These are phyloP conservation scores for Umbelopsis sp. DNA, from an alignment of 192 early-diverging fungal species.

Conservation along the genomic window DNA sequence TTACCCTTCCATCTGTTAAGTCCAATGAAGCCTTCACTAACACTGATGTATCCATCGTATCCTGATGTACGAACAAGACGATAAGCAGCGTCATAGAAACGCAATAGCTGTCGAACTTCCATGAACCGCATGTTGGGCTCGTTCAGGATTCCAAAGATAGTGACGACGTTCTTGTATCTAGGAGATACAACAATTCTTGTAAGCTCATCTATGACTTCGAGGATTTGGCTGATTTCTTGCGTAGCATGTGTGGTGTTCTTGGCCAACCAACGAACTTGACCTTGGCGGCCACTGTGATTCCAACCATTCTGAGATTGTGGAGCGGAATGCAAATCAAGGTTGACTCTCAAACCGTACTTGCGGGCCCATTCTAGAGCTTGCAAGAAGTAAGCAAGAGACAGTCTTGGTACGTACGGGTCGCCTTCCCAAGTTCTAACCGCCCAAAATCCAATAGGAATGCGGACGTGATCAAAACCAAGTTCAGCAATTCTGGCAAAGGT, in stretches of 20 bases:
- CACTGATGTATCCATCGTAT: constrained; percentile 22
- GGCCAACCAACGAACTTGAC: constrained; percentile 39
- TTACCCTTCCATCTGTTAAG: constrained; percentile 32
- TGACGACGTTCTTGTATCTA: constrained; percentile 39
- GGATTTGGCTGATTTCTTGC: constrained; percentile 49
- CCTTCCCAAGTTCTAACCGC: constrained; percentile 50
- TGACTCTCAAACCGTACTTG: constrained; percentile 60
- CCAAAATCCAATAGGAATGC: constrained; percentile 72
- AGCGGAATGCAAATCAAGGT: constrained; percentile 62
- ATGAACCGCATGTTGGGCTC: constrained; percentile 42
- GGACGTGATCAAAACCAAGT: constrained; percentile 61
- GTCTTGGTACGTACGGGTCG: constrained; percentile 63
- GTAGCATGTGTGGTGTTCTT: constrained; percentile 37
- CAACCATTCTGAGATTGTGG: constrained; percentile 77
- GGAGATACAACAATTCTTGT: constrained; percentile 48
- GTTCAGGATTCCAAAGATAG: constrained; percentile 47
- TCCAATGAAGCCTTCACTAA: constrained; percentile 42
- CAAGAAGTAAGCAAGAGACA: constrained; percentile 54
- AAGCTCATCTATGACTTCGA: constrained; percentile 50
- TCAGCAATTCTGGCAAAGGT: constrained; percentile 50
- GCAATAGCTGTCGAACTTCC: constrained; percentile 28
- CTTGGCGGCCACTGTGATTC: constrained; percentile 47
- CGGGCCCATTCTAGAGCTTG: constrained; percentile 58
- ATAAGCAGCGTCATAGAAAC: constrained; percentile 40
- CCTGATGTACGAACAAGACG: constrained; percentile 30